These are phyloP conservation scores for Cynara cardunculus DNA, from an alignment of 129 eudicot genomes.

Conservation along the genomic window DNA sequence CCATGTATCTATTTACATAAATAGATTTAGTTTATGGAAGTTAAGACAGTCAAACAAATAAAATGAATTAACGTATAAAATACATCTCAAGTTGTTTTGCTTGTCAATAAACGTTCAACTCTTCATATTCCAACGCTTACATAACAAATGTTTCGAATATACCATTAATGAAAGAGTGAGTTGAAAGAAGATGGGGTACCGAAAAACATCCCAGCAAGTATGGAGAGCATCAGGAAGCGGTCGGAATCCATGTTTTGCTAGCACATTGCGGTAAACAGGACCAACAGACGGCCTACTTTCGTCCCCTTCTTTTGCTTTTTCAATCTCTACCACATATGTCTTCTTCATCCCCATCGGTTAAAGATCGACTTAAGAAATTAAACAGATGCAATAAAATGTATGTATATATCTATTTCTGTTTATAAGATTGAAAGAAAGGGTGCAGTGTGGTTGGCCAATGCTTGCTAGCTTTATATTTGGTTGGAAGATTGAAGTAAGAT, in stretches of 20 bases:
- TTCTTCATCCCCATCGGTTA: constrained; percentile 17
- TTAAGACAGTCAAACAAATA: too few relatives aligned
- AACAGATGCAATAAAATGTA: background rate
- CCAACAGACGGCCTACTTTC: constrained; percentile 60
- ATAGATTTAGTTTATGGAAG: background rate
- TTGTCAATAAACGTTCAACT: background rate
- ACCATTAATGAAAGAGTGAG: too few relatives aligned
- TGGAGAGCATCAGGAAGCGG: constrained; percentile 42
- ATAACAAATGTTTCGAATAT: background rate
- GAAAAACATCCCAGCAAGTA: constrained; percentile 87
- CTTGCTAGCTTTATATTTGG: background rate
- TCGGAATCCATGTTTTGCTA: constrained; percentile 79
- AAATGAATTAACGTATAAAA: too few relatives aligned
- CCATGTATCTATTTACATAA: background rate
- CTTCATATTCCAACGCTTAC: background rate
- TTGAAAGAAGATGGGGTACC: constrained; percentile 33
- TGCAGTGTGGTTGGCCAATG: background rate
- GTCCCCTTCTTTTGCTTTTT: constrained; percentile 44
- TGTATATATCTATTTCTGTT: background rate
- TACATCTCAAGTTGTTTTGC: background rate
- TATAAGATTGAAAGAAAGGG: background rate
- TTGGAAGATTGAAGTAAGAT: background rate
- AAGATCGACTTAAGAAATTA: too few relatives aligned
- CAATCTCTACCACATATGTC: constrained; percentile 69
- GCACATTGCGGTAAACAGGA: constrained; percentile 78